Percentiles rank a stretch among this genome's conserved stretches.
Evolutionary conservation across 169 alveolate species (phyloP).

Genomic region (Eimeria maxima): DNA sequence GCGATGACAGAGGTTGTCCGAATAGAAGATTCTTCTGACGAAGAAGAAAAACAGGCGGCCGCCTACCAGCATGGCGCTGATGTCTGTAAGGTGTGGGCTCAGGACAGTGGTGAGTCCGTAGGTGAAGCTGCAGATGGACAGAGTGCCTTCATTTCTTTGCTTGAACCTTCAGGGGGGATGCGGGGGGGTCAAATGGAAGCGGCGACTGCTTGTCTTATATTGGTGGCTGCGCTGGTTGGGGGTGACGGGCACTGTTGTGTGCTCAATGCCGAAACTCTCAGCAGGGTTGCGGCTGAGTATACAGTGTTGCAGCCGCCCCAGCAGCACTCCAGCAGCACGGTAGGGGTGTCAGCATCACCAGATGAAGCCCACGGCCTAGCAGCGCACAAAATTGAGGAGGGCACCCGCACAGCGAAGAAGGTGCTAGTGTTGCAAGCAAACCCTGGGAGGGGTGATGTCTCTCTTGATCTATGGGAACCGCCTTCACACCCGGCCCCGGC

Average conservation of each 20-base stretch:
- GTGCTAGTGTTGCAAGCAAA: conserved; percentile 67
- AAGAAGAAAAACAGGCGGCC: conserved; percentile 3
- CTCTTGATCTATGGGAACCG: conserved; percentile 63
- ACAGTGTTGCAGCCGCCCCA: conserved; percentile 10
- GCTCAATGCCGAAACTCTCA: conserved; percentile 45
- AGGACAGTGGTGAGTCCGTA: neutral
- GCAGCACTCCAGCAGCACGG: neutral
- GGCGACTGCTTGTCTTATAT: conserved; percentile 10
- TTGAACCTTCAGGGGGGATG: neutral
- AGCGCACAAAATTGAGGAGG: neutral
- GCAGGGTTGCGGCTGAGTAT: conserved; percentile 19
- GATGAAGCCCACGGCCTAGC: neutral
- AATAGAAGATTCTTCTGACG: conserved; percentile 74
- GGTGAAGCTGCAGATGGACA: neutral
- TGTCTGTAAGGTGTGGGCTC: neutral
- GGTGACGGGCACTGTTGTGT: conserved; percentile 59
- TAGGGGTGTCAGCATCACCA: neutral
- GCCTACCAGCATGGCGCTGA: neutral
- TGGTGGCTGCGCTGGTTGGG: conserved; percentile 45
- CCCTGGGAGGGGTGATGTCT: conserved; percentile 41
- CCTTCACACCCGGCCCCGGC: neutral
- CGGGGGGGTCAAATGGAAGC: neutral
- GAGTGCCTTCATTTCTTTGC: neutral
- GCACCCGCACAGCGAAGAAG: neutral
- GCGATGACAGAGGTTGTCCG: conserved; percentile 57